Percentiles rank a stretch among this genome's conserved stretches.
Evolutionary conservation across 441 rosid genomes (phyloP).

Genomic region (Melastoma candidum): DNA sequence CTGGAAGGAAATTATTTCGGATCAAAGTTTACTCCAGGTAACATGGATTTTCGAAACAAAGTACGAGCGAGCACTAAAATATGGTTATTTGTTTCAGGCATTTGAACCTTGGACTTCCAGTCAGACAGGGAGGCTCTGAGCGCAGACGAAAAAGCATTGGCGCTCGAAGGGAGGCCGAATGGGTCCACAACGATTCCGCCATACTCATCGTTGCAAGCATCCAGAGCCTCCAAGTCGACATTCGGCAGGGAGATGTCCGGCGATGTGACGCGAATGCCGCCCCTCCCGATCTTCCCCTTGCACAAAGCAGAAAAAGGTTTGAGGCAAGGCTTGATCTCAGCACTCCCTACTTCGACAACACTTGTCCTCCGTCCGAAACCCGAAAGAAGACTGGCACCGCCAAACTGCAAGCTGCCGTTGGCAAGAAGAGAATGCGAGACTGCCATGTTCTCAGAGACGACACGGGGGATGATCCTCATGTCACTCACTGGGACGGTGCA

Average conservation of each 20-base stretch:
- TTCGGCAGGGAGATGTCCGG: conserved; percentile 21
- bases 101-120: conserved; percentile 29
- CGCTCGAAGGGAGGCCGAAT: conserved; percentile 19
- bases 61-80: not conserved
- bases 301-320: not conserved
- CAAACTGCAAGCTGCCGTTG: too few relatives aligned
- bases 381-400: not conserved
- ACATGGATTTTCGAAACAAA: not conserved
- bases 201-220: conserved; percentile 31
- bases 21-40: not conserved
- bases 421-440: too few relatives aligned
- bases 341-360: not conserved
- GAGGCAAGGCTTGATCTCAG: not conserved
- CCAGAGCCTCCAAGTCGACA: conserved; percentile 20
- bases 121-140: conserved; percentile 24
- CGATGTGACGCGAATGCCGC: conserved; percentile 17
- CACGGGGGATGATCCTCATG: too few relatives aligned
- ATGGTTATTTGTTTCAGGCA: not conserved
- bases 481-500: too few relatives aligned
- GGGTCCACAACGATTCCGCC: conserved; percentile 27
- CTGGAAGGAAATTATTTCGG: conserved; percentile 9
- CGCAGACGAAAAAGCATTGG: conserved; percentile 30
- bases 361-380: conserved; percentile 5
- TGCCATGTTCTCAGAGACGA: too few relatives aligned
- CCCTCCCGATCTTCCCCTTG: conserved; percentile 2